Base-by-base conservation (phyloP, 2,329 filamentous ascomycete species). In the Camillea tinctor region DNA sequence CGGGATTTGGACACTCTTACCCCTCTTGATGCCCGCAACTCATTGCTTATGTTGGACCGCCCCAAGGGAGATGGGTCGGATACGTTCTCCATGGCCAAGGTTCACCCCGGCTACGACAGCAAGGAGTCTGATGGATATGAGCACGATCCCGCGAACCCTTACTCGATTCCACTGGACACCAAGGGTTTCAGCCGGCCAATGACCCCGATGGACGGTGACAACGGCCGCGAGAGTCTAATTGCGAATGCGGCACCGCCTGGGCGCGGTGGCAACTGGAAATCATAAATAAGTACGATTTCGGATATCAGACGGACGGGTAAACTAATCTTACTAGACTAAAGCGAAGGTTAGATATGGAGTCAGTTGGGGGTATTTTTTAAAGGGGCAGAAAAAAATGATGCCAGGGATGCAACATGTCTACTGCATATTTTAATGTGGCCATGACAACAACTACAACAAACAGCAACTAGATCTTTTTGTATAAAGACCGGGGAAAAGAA, bases 11-110 rank as follows among this genome's bases (percentile, higher is more conserved):
- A 97, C 75, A 88, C 87, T 60, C 86, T 97, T 54, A 97, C 93
- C 1, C 91, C 93, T 4, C 84, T 97, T 48, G 91, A 96, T 71
- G 90, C 92, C 1, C 90, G 91, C 72, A 94, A 94, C 80, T 93
- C 90, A 13, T 85, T 97, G 20, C 87, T 97, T 60, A 87, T 92
- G 75, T 86, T 92, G 75, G 86, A 89, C 56, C 84, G 76, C 49
- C 64, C 68, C 50, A 75, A 77, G 63, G 70, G 72, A 48, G 66
- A 72, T 36, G 67, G 74, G 26, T 77, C 77, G 24, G 65, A 51
- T 30, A 78, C 77, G 60, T 80, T 81, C 65, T 75, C 81, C 51
- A 69, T 81, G 59, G 73, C 77, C 55, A 77, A 75, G 56, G 72
- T 77, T 54, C 75, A 73, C 55, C 73, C 76, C 6, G 68, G 73